Percentiles rank a stretch among this genome's conserved stretches.
Conservation (phyloP, 139 green algal genomes). For the Volvox africanus region DNA sequence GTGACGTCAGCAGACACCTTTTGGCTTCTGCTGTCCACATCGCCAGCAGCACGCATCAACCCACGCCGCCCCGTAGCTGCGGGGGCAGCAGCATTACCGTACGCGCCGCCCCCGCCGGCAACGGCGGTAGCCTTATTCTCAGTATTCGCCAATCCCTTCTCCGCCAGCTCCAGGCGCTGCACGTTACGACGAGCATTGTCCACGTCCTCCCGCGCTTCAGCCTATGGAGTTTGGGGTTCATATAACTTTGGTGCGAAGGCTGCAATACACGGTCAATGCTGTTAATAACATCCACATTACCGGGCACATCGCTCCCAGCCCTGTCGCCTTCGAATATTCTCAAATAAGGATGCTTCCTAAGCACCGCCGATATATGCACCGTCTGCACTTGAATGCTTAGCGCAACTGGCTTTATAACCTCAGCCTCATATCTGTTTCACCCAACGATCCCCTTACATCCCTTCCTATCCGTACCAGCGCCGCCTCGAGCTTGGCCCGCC, state of each 20-base stretch:
- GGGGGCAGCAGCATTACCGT: background rate
- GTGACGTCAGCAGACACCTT: background rate
- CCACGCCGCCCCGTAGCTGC: background rate
- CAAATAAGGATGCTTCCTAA: no score
- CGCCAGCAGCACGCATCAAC: background rate
- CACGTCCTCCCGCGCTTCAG: background rate
- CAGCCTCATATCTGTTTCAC: no score
- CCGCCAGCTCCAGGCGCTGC: background rate
- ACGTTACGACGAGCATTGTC: background rate
- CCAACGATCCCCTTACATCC: no score
- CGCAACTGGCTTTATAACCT: no score
- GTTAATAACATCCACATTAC: no score
- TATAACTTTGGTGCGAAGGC: no score
- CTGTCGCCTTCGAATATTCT: no score
- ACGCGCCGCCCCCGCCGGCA: background rate
- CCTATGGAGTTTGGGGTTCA: background rate
- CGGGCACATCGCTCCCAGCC: no score
- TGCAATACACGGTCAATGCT: no score
- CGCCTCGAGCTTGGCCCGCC: background rate
- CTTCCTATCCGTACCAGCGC: conserved; percentile 14
- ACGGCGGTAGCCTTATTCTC: background rate
- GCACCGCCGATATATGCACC: no score
- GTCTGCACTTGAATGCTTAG: no score
- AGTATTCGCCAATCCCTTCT: background rate
- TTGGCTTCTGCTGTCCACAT: background rate